phyloP scores from a whole-genome alignment of 1,284 basidiomycete genomes.

The Trichosporon sp. region DNA sequence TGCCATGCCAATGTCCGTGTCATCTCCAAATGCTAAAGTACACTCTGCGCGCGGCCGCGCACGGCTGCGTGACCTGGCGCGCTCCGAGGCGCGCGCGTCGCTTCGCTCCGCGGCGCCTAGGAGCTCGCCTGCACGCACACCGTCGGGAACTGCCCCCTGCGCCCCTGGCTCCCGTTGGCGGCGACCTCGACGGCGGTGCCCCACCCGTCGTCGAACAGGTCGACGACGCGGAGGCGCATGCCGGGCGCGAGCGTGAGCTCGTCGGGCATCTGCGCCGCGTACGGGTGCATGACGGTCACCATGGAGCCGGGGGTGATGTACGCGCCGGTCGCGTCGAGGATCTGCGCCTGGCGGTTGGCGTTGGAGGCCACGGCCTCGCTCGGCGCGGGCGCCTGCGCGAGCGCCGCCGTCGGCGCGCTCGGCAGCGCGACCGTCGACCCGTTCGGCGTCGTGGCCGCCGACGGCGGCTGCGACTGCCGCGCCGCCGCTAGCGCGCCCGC shows the following conservation, averaged over 20 bases:
- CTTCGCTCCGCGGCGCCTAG: background rate
- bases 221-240: conserved; percentile 40
- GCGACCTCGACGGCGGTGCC: conserved; percentile 30
- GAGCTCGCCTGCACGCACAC: conserved; percentile 25
- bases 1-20: conserved; percentile 3
- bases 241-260: conserved; percentile 46
- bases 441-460: background rate
- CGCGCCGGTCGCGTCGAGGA: conserved; percentile 7
- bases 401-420: background rate
- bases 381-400: background rate
- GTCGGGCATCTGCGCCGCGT: conserved; percentile 43
- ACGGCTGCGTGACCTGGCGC: background rate
- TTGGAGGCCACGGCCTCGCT: background rate
- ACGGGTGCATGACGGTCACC: conserved; percentile 19
- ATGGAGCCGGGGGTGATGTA: conserved; percentile 8
- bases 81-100: background rate
- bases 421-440: background rate
- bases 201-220: conserved; percentile 49
- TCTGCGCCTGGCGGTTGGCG: background rate
- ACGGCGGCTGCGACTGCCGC: background rate
- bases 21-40: background rate
- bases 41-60: too few relatives aligned
- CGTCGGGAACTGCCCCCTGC: conserved; percentile 45
- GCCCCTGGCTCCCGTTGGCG: conserved; percentile 29
- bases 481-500: background rate